Evolutionary conservation across 202 grass and related monocot species (phyloP), one percentile per base, ranked within the genome.

Genomic region (Digitaria exilis): DNA sequence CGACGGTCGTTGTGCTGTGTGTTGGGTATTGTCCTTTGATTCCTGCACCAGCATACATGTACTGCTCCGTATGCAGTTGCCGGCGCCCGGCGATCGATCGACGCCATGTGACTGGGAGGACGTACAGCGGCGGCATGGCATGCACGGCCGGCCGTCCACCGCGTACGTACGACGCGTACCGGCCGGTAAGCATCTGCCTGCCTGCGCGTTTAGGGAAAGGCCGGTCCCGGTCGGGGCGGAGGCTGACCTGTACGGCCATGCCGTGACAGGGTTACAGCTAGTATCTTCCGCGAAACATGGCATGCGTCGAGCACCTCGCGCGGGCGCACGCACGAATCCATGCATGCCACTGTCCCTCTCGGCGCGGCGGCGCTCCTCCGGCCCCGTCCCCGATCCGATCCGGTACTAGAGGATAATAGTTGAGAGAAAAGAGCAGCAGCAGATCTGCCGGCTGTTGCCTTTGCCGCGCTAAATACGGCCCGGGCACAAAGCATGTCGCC

Each of bases 381-480:
- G n/a, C n/a, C n/a, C n/a, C n/a, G n/a, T n/a, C n/a, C n/a, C n/a
- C n/a, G 18, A 62, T 63, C 75, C 19, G 29, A 74, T 54, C 81
- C 71, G 52, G 21, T 3, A 45, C 21, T 3, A 45, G n/a, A 57
- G 48, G 35, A 6, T 0, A 16, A 21, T n/a, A 4, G 18, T 14
- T 8, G 7, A 8, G 10, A 26, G 22, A n/a, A n/a, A n/a, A n/a
- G n/a, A n/a, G n/a, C 3, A 13, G 55, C 22, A 59, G 9, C 37
- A 19, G 17, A 34, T 24, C 2, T 37, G 77, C 7, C 16, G 32
- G 61, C 7, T 9, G 46, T 18, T 17, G 73, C 32, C 32, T 37
- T 43, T 35, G 48, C 26, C 52, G 81, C 50, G 61, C 71, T 44
- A 76, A 75, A 42, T 63, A 66, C 48, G 70, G 70, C 22, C 22